Evolutionary conservation across 2,329 filamentous ascomycete genomes (phyloP).

Genomic region (Botrytis pseudocinerea): DNA sequence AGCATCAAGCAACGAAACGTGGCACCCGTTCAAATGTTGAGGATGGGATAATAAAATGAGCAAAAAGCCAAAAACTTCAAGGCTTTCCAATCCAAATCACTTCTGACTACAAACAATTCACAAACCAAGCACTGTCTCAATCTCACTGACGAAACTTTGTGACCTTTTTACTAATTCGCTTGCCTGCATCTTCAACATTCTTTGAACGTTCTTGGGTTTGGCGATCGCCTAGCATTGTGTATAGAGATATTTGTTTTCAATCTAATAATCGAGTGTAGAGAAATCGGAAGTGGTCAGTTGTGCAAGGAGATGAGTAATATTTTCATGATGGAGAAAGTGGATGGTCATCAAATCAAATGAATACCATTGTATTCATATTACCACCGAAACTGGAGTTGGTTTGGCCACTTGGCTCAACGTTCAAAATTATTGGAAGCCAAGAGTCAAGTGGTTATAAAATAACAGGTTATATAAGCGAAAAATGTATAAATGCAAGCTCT

Average conservation of each 20-base stretch:
- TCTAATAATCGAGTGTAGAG: background rate
- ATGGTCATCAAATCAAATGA: background rate
- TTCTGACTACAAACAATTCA: fast-evolving
- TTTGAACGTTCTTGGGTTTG: background rate
- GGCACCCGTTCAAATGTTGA: too few species aligned
- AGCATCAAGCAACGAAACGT: too few species aligned
- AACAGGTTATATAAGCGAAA: background rate
- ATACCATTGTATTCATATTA: background rate
- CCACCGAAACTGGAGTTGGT: background rate
- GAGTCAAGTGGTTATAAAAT: background rate
- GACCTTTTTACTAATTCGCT: background rate
- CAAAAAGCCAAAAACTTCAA: background rate
- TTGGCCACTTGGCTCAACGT: background rate
- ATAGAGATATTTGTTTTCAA: background rate
- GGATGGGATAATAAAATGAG: too few species aligned
- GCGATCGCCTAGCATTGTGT: background rate
- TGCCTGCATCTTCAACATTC: background rate
- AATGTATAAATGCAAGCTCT: too few species aligned
- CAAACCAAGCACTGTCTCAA: too few species aligned
- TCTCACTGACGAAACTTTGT: background rate
- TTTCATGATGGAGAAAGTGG: background rate
- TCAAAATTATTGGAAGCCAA: background rate
- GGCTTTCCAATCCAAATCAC: background rate
- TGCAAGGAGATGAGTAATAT: background rate
- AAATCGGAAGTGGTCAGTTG: background rate